Percentiles rank a stretch among this genome's conserved stretches.
These are phyloP conservation scores for Boletus smithii DNA, from an alignment of 1,284 basidiomycete genomes.

Conservation along the genomic window DNA sequence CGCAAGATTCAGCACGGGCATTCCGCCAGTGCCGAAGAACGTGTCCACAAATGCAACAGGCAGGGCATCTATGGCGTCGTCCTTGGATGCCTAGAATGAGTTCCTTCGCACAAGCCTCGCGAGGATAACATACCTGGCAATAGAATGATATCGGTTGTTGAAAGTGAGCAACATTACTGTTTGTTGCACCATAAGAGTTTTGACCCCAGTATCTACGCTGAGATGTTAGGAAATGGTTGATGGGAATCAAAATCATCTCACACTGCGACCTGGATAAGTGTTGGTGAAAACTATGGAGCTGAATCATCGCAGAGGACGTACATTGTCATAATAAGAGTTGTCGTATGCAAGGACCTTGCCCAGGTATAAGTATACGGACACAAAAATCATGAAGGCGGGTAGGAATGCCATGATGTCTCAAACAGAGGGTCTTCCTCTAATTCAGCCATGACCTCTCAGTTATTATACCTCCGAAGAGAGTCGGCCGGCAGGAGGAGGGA, in stretches of 20 bases:
- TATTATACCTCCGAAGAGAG: constrained; percentile 25
- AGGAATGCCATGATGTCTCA: constrained; percentile 18
- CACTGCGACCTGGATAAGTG: constrained; percentile 46
- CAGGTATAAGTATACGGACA: constrained; percentile 13
- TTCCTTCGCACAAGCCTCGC: constrained; percentile 25
- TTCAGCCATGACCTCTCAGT: constrained; percentile 2
- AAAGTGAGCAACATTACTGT: constrained; percentile 16
- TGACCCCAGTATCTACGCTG: constrained; percentile 29
- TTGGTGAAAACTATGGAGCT: background rate
- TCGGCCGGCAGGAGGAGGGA: background rate
- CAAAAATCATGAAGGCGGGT: background rate
- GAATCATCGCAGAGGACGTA: constrained; percentile 29
- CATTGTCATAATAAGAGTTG: constrained; percentile 59
- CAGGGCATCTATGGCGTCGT: constrained; percentile 37
- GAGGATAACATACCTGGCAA: constrained; percentile 19
- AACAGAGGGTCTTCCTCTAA: background rate
- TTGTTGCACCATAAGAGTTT: constrained; percentile 28
- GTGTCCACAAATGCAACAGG: constrained; percentile 60
- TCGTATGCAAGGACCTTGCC: constrained; percentile 43
- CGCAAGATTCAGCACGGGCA: constrained; percentile 62
- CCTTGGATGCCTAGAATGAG: constrained; percentile 41
- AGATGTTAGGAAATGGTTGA: constrained; percentile 8
- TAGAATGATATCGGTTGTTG: constrained; percentile 31
- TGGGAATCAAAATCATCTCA: constrained; percentile 30
- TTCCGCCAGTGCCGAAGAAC: constrained; percentile 53